These are phyloP conservation scores for Hypoxylon sp. DNA, from an alignment of 2,329 filamentous ascomycete species.

Conservation along the genomic window DNA sequence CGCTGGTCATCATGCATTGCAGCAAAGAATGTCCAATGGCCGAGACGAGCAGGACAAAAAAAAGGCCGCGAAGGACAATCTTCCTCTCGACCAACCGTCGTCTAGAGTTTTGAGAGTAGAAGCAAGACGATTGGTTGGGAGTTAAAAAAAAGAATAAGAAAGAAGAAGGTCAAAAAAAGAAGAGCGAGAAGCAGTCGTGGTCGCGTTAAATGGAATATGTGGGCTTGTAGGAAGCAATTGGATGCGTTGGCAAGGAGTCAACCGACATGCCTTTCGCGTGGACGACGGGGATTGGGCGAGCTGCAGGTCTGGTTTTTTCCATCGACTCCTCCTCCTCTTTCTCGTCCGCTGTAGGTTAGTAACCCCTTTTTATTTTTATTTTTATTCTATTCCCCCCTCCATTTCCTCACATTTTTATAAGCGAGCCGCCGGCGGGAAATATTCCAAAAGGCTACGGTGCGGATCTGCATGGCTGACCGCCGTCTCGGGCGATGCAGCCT, in stretches of 20 bases:
- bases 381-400: no score
- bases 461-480: conserved; percentile 36
- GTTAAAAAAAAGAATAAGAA: conserved; percentile 1
- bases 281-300: conserved; percentile 45
- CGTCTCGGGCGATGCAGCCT: conserved; percentile 36
- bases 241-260: conserved; percentile 40
- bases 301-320: conserved; percentile 40
- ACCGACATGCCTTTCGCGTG: conserved; percentile 40
- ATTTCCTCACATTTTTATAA: no score
- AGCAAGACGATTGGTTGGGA: conserved; percentile 26
- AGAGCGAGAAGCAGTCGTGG: conserved; percentile 25
- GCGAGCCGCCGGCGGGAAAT: conserved; percentile 36
- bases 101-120: conserved; percentile 5
- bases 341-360: conserved; percentile 25
- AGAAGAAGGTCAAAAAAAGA: conserved; percentile 9
- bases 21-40: conserved; percentile 26
- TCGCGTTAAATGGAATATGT: conserved; percentile 38
- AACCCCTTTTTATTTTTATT: conserved; percentile 8
- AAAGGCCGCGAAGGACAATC: conserved; percentile 28
- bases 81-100: conserved; percentile 22
- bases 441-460: conserved; percentile 29
- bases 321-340: conserved; percentile 35
- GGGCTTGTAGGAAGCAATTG: conserved; percentile 38
- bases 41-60: conserved; percentile 25
- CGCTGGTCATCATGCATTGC: conserved; percentile 40